Evolutionary conservation across 768 basidiomycete species (phyloP).

Genomic region (Phanerodontia chrysosporium): DNA sequence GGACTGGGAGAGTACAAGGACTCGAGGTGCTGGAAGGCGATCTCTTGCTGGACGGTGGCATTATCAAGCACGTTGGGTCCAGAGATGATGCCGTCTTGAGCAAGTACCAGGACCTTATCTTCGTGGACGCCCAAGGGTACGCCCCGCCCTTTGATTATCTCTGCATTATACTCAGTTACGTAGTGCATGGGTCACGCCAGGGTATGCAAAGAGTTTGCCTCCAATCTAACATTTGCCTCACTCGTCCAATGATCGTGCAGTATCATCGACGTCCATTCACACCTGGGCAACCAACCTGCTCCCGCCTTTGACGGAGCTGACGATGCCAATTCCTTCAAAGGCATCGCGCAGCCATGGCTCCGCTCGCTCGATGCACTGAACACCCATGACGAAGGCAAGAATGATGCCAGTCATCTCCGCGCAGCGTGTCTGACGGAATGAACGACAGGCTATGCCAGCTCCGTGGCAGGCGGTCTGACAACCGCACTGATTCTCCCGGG

Average conservation of each 20-base stretch:
- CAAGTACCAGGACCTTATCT: slow-evolving; percentile 20
- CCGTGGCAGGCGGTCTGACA: slow-evolving; percentile 69
- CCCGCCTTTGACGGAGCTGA: slow-evolving; percentile 31
- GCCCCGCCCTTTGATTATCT: background rate
- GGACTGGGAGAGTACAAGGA: slow-evolving; percentile 67
- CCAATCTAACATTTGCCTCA: background rate
- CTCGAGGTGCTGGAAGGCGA: slow-evolving; percentile 52
- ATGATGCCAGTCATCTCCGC: background rate
- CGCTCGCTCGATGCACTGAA: slow-evolving; percentile 73
- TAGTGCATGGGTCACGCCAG: slow-evolving; percentile 71
- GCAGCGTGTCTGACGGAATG: background rate
- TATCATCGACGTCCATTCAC: slow-evolving; percentile 56
- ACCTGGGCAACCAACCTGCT: slow-evolving; percentile 38
- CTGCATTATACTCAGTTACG: background rate
- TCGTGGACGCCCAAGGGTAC: slow-evolving; percentile 42
- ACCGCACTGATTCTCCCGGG: slow-evolving; percentile 76
- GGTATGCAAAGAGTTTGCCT: slow-evolving; percentile 14
- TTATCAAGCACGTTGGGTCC: slow-evolving; percentile 53
- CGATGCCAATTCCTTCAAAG: slow-evolving; percentile 56
- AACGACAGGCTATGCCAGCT: slow-evolving; percentile 37
- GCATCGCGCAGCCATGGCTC: slow-evolving; percentile 55
- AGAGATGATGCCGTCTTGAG: background rate
- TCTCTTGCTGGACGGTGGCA: slow-evolving; percentile 57
- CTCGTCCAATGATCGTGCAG: slow-evolving; percentile 15
- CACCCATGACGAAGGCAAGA: slow-evolving; percentile 51